Conservation (phyloP, 129 eudicot genomes). For the Solidago caesia region DNA sequence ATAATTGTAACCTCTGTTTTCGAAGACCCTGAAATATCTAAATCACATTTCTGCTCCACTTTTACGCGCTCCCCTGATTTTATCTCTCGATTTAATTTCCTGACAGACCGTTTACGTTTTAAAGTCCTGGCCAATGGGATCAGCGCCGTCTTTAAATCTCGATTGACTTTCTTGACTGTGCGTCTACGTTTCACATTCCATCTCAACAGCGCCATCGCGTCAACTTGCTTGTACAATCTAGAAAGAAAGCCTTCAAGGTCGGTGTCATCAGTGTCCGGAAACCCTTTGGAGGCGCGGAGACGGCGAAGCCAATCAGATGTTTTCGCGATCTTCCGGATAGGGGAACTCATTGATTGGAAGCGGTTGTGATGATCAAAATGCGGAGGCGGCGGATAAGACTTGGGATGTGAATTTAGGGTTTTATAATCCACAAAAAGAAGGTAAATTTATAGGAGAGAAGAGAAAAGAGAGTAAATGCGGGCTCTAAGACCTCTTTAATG, state of each 20-base stretch:
- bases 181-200: slow-evolving; percentile 16
- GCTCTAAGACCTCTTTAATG: background rate
- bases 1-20: slow-evolving; percentile 62
- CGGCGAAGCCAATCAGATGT: slow-evolving; percentile 69
- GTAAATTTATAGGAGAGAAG: slow-evolving; percentile 1
- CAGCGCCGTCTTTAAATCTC: slow-evolving; percentile 2
- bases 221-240: background rate
- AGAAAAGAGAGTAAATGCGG: slow-evolving; percentile 15
- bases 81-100: slow-evolving; percentile 11
- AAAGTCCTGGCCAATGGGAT: background rate
- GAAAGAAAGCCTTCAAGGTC: slow-evolving; percentile 42
- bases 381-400: slow-evolving; percentile 22
- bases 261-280: slow-evolving; percentile 39
- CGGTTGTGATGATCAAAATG: slow-evolving; percentile 36
- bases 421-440: slow-evolving; percentile 1
- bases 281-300: slow-evolving; percentile 66
- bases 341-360: slow-evolving; percentile 18
- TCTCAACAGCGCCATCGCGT: background rate
- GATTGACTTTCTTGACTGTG: slow-evolving; percentile 23
- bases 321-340: background rate
- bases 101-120: slow-evolving; percentile 20
- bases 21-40: slow-evolving; percentile 52
- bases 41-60: slow-evolving; percentile 28
- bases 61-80: slow-evolving; percentile 19
- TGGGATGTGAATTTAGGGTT: slow-evolving; percentile 26